Evolutionary conservation across 1,139 yeast genomes (phyloP), one percentile per base, ranked within the genome.

Genomic region (Kodamaea alishanica): DNA sequence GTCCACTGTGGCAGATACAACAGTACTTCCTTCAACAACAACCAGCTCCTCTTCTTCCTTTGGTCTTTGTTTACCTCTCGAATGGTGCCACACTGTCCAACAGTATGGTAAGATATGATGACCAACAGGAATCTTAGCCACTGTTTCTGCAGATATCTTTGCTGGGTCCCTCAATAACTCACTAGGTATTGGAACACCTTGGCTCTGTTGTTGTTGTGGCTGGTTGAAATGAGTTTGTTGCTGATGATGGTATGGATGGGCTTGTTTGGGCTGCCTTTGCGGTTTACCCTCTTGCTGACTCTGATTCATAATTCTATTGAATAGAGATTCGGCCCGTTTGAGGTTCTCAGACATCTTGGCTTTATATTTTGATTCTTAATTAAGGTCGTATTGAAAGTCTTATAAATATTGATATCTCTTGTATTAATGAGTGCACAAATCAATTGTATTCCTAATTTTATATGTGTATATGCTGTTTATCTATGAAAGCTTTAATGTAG

Each of bases 31-130:
- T 5, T 34, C 35, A 2, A 32, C 46, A 6, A 32, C 34, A 8
- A 23, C 12, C 24, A 29, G 33, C 12, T 28, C 42, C 9, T 33
- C 46, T 10, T 47, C 56, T 12, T 45, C 54, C 36, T 56, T 54
- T 10, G 50, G 52, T 38, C 57, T 60, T 36, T 45, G 48, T 35
- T 59, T 60, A 37, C 56, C 51, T 39, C 76, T 51, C 28, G 65
- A 63, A 50, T 71, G 77, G 48, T 67, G 63, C 77, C 77, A 72
- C 45, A 70, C 58, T 26, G 75, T 69, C 77, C 77, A 72, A 51
- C 75, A 70, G 52, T 68, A 70, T 12, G 73, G 73, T 44, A 72
- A 61, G 6, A 70, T 55, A 44, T 70, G 75, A 49, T 70, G 71
- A 26, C 56, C 49, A 6, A 42, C 47, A 6, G 67, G 65, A 20